Percentiles rank a stretch among this genome's conserved stretches.
phyloP scores from a whole-genome alignment of 305 asterid genomes.

The Fraxinus albicans region DNA sequence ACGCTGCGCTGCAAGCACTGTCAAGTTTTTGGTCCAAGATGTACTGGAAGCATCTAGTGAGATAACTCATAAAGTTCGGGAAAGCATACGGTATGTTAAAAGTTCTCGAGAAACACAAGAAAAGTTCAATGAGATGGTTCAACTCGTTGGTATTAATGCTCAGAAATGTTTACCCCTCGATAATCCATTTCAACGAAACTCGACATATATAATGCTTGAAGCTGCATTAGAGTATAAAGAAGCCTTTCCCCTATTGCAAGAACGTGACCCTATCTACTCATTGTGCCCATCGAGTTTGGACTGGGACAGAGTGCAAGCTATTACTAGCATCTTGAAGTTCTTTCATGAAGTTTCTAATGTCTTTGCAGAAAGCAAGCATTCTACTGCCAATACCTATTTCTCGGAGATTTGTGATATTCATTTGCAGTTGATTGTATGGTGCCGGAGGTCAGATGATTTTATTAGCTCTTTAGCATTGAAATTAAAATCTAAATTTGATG shows the following conservation, averaged over 20 bases:
- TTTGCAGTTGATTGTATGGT: conserved; percentile 83
- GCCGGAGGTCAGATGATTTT: conserved; percentile 81
- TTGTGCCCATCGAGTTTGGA: conserved; percentile 58
- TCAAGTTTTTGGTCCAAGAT: conserved; percentile 74
- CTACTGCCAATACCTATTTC: conserved; percentile 76
- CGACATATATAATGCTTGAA: conserved; percentile 82
- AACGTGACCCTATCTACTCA: conserved; percentile 58
- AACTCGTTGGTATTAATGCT: conserved; percentile 49
- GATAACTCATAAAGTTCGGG: conserved; percentile 67
- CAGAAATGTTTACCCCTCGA: conserved; percentile 56
- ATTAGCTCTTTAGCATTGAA: conserved; percentile 76
- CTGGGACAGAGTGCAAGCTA: conserved; percentile 75
- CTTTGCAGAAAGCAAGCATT: conserved; percentile 61
- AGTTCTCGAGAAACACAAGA: conserved; percentile 63
- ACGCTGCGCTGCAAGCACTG: conserved; percentile 79
- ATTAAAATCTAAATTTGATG: conserved; percentile 78
- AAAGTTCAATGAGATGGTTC: conserved; percentile 74
- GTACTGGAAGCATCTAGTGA: conserved; percentile 61
- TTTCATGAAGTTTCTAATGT: conserved; percentile 72
- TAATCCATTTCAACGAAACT: conserved; percentile 71
- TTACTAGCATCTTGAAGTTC: conserved; percentile 68
- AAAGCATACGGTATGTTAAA: conserved; percentile 60
- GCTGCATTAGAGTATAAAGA: conserved; percentile 69
- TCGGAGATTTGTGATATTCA: conserved; percentile 87
- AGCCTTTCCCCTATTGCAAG: conserved; percentile 73